A percentile compares a stretch with the other conserved stretches of the same genome.
These are phyloP conservation scores for Fraxinus excelsior DNA, from an alignment of 257 asterid species.

Conservation along the genomic window DNA sequence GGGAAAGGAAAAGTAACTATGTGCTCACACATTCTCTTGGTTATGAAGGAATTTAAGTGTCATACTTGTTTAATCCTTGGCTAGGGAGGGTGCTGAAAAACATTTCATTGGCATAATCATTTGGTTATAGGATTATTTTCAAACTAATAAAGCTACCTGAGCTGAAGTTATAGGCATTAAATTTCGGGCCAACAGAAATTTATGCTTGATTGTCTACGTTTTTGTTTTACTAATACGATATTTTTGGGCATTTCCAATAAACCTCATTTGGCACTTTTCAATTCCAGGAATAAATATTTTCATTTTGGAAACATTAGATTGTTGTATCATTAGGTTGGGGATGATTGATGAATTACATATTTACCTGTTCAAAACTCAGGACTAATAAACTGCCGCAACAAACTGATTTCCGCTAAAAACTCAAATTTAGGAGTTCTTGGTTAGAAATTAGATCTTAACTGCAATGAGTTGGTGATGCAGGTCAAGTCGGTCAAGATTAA, in stretches of 20 bases:
- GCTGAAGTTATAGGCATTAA: neutral
- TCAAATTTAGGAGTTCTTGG: neutral
- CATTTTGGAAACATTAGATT: neutral
- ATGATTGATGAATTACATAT: neutral
- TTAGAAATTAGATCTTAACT: neutral
- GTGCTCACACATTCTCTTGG: neutral
- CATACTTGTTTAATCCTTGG: neutral
- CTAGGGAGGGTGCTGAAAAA: neutral
- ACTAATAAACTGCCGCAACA: neutral
- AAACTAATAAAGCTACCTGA: neutral
- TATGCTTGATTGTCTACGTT: no score
- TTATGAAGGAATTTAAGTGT: neutral
- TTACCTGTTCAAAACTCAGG: no score
- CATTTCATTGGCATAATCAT: neutral
- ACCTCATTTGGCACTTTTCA: no score
- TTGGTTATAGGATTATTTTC: neutral
- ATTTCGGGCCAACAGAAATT: neutral
- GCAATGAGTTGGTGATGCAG: slow-evolving; percentile 43
- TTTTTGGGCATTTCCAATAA: no score
- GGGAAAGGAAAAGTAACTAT: neutral
- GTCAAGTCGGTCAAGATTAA: slow-evolving; percentile 87
- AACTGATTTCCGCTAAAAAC: neutral
- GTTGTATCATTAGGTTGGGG: neutral
- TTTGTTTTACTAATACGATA: no score
- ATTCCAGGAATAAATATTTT: no score